Evolutionary conservation across 1,139 yeast genomes (phyloP), one percentile per base, ranked within the genome.

Genomic region (Pichia sp.): DNA sequence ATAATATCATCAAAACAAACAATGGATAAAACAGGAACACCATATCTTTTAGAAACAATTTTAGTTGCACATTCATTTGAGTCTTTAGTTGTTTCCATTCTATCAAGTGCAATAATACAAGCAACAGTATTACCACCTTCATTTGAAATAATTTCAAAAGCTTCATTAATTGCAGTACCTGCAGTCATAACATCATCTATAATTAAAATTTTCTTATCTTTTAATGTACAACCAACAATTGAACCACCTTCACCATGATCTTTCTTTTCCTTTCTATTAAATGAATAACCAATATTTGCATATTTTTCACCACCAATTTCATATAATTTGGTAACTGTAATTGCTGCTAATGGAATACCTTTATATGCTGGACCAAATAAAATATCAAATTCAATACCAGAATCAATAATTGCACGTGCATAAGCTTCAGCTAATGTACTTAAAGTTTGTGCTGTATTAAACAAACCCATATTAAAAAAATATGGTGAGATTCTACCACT

Each of bases 241-340:
- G 79, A 78, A 25, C 98, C 98, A 54, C 98, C 98, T 72, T 92
- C 98, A 48, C 98, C 98, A 66, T 92, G 98, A 62, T 90, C 97
- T 70, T 92, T 92, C 75, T 86, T 87, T 69, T 92, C 98, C 71
- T 86, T 85, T 71, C 94, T 79, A 70, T 85, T 85, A 71, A 84
- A 85, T 28, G 92, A 74, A 64, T 84, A 88, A 46, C 80, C 83
- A 53, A 83, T 73, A 52, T 76, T 65, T 47, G 75, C 76, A 66
- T 81, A 86, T 60, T 80, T 81, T 53, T 78, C 78, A n/a, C 89
- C 89, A 52, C 86, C 92, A 57, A 89, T 74, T 69, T 92, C 97
- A 35, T 94, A 95, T 56, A 92, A 75, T 68, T 92, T 90, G 50
- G 94, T 89, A 49, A 87, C 88, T 9, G 96, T 88, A 52, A 90